Percentiles rank a stretch among this genome's conserved stretches.
Evolutionary conservation across 257 asterid genomes (phyloP).

Genomic region (Rubia yunnanensis): DNA sequence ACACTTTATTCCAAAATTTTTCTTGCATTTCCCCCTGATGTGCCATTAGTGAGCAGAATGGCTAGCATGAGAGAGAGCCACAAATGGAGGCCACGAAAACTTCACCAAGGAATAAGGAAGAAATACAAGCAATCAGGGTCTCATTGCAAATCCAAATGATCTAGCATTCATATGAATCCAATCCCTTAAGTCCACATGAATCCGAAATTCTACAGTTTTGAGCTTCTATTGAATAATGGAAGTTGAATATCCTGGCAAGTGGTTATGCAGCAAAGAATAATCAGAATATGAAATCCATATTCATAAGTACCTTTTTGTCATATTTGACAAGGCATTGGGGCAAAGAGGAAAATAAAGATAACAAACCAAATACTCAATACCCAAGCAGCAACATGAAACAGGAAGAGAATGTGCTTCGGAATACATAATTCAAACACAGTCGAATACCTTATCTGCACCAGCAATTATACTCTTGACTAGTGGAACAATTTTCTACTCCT

Average conservation of each 20-base stretch:
- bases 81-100: slow-evolving; percentile 91
- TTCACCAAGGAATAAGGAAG: slow-evolving; percentile 18
- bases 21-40: too few species aligned
- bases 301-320: neutral
- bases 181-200: too few species aligned
- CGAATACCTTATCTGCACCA: slow-evolving; percentile 75
- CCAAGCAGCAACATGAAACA: neutral
- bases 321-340: neutral
- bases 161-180: neutral
- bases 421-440: slow-evolving; percentile 5
- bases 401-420: too few species aligned
- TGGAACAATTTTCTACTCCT: slow-evolving; percentile 95
- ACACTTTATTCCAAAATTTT: too few species aligned
- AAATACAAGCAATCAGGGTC: slow-evolving; percentile 3
- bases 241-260: neutral
- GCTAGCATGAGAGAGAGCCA: slow-evolving; percentile 74
- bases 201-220: neutral
- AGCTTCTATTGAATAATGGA: neutral
- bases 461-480: slow-evolving; percentile 67
- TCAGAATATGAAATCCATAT: neutral
- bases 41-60: slow-evolving; percentile 60
- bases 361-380: neutral
- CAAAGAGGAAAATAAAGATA: neutral
- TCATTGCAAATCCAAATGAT: neutral
- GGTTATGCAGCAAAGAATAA: neutral